Evolutionary conservation across 192 early-diverging fungal species (phyloP).

Genomic region (Dimargaris cristalligena): DNA sequence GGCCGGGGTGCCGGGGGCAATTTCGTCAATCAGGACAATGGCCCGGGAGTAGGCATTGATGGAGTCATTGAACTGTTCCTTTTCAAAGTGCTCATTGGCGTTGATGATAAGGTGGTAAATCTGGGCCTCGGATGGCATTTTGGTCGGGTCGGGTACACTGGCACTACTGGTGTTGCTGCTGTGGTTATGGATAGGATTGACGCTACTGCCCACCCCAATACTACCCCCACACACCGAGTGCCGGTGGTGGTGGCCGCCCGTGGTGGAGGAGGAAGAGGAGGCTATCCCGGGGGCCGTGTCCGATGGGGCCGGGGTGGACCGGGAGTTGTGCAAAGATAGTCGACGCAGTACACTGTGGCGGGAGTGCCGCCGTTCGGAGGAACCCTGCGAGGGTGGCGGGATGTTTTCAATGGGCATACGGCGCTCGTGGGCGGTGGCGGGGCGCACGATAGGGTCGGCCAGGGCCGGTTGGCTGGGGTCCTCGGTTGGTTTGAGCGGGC

Average conservation of each 20-base stretch:
- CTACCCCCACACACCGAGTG: too few relatives aligned
- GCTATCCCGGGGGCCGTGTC: background rate
- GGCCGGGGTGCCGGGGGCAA: constrained; percentile 13
- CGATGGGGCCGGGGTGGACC: background rate
- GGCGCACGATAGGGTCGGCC: background rate
- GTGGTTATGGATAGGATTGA: too few relatives aligned
- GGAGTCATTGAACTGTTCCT: constrained; percentile 31
- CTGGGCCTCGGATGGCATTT: constrained; percentile 5
- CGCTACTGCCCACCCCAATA: too few relatives aligned
- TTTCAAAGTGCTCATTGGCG: constrained; percentile 38
- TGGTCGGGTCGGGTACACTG: background rate
- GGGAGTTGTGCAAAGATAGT: background rate
- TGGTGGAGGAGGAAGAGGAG: too few relatives aligned
- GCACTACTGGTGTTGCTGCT: too few relatives aligned
- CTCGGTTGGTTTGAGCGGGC: too few relatives aligned
- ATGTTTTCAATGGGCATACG: background rate
- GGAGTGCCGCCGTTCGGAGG: background rate
- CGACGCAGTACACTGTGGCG: background rate
- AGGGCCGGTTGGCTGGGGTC: background rate
- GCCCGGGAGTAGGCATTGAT: constrained; percentile 31
- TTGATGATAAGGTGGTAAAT: constrained; percentile 23
- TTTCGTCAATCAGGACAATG: constrained; percentile 17
- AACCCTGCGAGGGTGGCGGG: background rate
- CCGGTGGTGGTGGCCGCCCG: too few relatives aligned
- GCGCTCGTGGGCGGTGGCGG: background rate